A percentile compares a stretch with the other conserved stretches of the same genome.
Evolutionary conservation across 176 grass and related monocot genomes (phyloP).

Genomic region (Raddia distichophylla): DNA sequence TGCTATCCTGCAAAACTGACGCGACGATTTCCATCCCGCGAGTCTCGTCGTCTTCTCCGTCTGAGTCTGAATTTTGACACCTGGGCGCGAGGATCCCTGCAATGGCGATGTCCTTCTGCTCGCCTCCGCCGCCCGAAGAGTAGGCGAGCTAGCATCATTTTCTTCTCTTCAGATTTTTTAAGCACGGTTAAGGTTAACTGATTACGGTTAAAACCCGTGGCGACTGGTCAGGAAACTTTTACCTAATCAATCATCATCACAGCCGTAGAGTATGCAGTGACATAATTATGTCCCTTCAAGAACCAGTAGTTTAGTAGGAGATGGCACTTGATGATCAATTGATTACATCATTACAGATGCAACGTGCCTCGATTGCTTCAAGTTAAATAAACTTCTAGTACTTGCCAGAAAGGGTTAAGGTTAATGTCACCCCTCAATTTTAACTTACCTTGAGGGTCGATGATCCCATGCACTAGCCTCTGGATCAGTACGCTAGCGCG

Average conservation of each 20-base stretch:
- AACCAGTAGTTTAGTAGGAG: not conserved
- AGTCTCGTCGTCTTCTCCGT: not conserved
- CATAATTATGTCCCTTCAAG: not conserved
- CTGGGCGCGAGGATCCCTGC: not conserved
- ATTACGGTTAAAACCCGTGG: not conserved
- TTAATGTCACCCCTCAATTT: no score
- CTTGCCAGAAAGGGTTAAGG: no score
- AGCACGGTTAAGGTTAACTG: not conserved
- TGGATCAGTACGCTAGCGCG: no score
- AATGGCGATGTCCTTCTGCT: not conserved
- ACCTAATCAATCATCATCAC: no score
- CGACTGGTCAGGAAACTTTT: no score
- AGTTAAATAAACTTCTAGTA: not conserved
- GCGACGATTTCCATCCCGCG: not conserved
- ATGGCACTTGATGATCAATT: not conserved
- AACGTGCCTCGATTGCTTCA: not conserved
- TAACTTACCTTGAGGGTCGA: no score
- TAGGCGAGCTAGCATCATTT: no score
- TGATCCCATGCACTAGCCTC: no score
- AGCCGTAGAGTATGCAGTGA: no score
- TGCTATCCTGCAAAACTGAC: not conserved
- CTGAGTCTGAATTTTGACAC: not conserved
- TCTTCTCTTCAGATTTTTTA: not conserved
- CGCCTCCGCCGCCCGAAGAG: not conserved
- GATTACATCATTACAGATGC: not conserved